Evolutionary conservation across 768 basidiomycete species (phyloP), one percentile per base, ranked within the genome.

Genomic region (Lactarius evosmus): DNA sequence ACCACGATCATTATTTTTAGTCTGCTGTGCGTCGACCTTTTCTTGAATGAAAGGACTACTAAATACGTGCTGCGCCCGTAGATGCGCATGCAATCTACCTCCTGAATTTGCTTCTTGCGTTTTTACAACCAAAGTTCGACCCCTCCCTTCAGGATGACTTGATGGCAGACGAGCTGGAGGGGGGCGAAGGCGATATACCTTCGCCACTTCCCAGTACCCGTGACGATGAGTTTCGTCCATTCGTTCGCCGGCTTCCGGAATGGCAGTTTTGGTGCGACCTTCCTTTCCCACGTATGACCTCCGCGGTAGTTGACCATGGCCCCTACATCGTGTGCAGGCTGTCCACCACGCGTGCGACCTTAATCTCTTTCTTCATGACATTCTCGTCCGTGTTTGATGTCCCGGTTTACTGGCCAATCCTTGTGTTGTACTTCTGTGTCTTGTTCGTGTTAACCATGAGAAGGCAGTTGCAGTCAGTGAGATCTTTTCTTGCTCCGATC

Each of bases 341-440:
- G 50, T 92, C 93, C 5, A 81, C 93, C 1, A 98, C 95, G 7
- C 88, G 91, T 52, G 94, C 96, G 12, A 89, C 91, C 29, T n/a
- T 90, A 25, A 73, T 99, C 58, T 89, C 94, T 5, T 70, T 96
- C 46, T 76, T 88, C 59, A 89, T 89, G 74, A 92, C 97, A 2
- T 78, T 88, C 61, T 95, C 92, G 29, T 82, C 89, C 52, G 78
- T 88, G 38, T 96, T 97, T 69, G 95, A 98, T 74, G 90, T 99
- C 25, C 96, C 97, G 7, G 97, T 98, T 27, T 98, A 97, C 78
- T 98, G 97, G 95, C 97, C 97, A 8, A 98, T 99, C 75, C 85
- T 99, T 60, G 87, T 98, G 70, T 80, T 98, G 62, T 99, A 99
- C 79, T 99, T 98, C 82, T 91, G 91, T 75, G 89, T 95, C 49